Percentiles rank a stretch among this genome's conserved stretches.
These are phyloP conservation scores for Omphalotus guepiniiformis DNA, from an alignment of 768 basidiomycete species.

Conservation along the genomic window DNA sequence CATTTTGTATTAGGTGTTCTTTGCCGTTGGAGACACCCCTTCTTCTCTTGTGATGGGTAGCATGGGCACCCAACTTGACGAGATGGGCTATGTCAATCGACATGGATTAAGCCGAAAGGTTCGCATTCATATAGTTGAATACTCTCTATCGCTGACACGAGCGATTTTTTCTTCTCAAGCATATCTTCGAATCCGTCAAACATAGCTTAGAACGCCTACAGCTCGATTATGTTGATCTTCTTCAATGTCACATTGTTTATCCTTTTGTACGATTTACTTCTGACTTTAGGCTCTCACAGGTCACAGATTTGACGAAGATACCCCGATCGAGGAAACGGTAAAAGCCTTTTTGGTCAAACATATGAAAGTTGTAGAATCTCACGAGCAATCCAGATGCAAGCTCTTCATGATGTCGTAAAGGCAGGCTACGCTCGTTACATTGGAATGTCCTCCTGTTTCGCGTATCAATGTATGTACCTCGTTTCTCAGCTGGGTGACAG, in stretches of 20 bases:
- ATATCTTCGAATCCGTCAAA: conserved; percentile 47
- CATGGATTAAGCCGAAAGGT: conserved; percentile 33
- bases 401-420: conserved; percentile 47
- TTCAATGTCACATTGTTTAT: conserved; percentile 37
- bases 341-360: neutral
- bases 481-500: neutral
- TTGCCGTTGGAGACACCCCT: conserved; percentile 20
- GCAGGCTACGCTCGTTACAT: conserved; percentile 45
- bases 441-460: conserved; percentile 23
- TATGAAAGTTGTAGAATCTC: neutral
- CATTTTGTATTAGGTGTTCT: conserved; percentile 32
- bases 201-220: conserved; percentile 43
- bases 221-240: conserved; percentile 50
- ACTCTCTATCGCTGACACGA: neutral
- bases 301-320: conserved; percentile 27
- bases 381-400: conserved; percentile 45
- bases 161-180: conserved; percentile 25
- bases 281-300: conserved; percentile 12
- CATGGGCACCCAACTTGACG: neutral
- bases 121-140: neutral
- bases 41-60: neutral
- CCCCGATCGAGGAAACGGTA: conserved; percentile 25
- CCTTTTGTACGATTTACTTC: conserved; percentile 26
- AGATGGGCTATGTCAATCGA: conserved; percentile 19
- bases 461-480: conserved; percentile 33